Evolutionary conservation across 345 rosid genomes (phyloP).

Genomic region (Mangifera indica): DNA sequence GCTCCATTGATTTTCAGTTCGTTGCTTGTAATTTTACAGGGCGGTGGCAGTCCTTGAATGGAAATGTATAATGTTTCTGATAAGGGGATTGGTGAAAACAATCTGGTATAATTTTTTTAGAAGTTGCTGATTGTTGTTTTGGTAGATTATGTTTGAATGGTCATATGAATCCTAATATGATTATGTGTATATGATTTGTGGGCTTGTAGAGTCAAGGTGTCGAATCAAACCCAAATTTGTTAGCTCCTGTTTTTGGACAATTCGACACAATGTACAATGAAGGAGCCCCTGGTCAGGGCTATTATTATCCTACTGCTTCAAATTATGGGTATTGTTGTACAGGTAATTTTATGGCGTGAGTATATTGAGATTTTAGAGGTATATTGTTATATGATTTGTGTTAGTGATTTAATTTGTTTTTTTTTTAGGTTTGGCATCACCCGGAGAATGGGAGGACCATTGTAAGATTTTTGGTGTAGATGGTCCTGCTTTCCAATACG

Average conservation of each 20-base stretch:
- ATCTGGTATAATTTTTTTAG: slow-evolving; percentile 28
- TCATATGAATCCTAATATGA: neutral
- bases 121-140: neutral
- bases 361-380: slow-evolving; percentile 1
- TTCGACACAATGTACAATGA: slow-evolving; percentile 73
- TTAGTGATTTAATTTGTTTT: slow-evolving; percentile 16
- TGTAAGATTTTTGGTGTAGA: slow-evolving; percentile 70
- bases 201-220: slow-evolving; percentile 42
- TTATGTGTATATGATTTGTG: neutral
- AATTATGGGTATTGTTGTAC: slow-evolving; percentile 88
- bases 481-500: slow-evolving; percentile 76
- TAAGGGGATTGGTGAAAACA: slow-evolving; percentile 33
- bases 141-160: neutral
- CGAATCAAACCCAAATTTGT: slow-evolving; percentile 40
- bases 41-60: slow-evolving; percentile 44
- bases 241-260: slow-evolving; percentile 39
- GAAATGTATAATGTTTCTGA: slow-evolving; percentile 38
- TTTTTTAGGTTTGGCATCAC: slow-evolving; percentile 71
- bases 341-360: slow-evolving; percentile 42
- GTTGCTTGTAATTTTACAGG: neutral
- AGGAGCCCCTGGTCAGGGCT: slow-evolving; percentile 78
- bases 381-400: slow-evolving; percentile 1
- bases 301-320: slow-evolving; percentile 71
- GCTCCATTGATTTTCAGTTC: neutral
- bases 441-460: slow-evolving; percentile 94